Percentiles rank a stretch among this genome's conserved stretches.
phyloP scores from a whole-genome alignment of 2,329 filamentous ascomycete species.

The Cordyceps pruinosa region DNA sequence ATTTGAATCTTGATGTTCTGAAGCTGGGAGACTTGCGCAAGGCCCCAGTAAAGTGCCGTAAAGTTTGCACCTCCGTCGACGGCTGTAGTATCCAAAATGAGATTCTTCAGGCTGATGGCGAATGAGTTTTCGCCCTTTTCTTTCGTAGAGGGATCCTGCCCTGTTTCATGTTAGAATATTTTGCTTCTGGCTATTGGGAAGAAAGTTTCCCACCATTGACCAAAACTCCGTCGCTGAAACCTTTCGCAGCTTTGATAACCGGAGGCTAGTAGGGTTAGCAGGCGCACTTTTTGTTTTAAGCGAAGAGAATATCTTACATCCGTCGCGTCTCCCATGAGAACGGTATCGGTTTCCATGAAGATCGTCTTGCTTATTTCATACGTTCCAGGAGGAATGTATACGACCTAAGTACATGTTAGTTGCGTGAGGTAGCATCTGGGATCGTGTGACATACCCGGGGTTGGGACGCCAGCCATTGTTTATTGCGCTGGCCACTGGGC shows the following conservation, averaged over 20 bases:
- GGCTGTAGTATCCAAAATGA: slow-evolving; percentile 35
- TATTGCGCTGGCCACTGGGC: slow-evolving; percentile 4
- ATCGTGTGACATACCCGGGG: slow-evolving; percentile 15
- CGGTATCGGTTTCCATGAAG: slow-evolving; percentile 36
- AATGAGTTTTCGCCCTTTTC: slow-evolving; percentile 33
- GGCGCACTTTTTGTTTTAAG: not conserved
- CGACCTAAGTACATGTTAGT: slow-evolving; percentile 13
- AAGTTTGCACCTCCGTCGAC: slow-evolving; percentile 29
- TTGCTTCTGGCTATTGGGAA: not conserved
- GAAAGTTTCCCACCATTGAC: slow-evolving; percentile 14
- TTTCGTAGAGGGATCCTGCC: slow-evolving; percentile 29
- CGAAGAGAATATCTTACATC: slow-evolving; percentile 15
- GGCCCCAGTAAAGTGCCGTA: slow-evolving; percentile 37
- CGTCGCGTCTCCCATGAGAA: slow-evolving; percentile 39
- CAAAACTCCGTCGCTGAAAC: slow-evolving; percentile 22
- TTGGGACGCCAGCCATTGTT: slow-evolving; percentile 10
- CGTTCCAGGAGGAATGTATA: slow-evolving; percentile 37
- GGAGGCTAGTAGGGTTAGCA: slow-evolving; percentile 24
- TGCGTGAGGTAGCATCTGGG: not conserved
- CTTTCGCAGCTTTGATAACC: slow-evolving; percentile 32
- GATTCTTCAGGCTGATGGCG: slow-evolving; percentile 36
- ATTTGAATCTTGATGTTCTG: slow-evolving; percentile 38
- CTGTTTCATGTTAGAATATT: not conserved
- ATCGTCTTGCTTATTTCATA: slow-evolving; percentile 34
- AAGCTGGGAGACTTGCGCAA: slow-evolving; percentile 36